Base-by-base conservation (phyloP, 2,329 filamentous ascomycete species). In the Hymenoscyphus repandus region DNA sequence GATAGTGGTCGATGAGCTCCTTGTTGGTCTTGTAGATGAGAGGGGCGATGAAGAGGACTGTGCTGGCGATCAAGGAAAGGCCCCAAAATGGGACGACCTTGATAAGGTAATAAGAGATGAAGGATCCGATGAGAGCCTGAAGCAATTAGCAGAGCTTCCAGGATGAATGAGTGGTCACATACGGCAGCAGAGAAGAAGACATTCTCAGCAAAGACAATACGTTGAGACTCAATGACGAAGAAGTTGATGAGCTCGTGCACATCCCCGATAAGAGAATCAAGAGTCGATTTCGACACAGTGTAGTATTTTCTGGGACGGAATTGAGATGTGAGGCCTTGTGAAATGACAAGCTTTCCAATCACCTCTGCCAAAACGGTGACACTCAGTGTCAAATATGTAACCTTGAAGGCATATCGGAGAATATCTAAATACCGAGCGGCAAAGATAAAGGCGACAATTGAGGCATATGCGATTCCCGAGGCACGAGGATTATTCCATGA, bases 21-120 rank as follows among this genome's bases (percentile, higher is more conserved):
- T 85, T 75, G 76, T 87, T 87, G 62, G 75, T 74, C 60, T 75
- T 76, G 70, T 87, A 87, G 64, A 85, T 62, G 47, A 86, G 73
- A 30, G 83, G 83, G 11, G 72, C 74, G 52, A 83, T 72, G 72
- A 87, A 87, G 52, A 77, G 63, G 45, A 80, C 66, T 11, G 79
- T 79, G 52, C 79, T 80, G 56, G 70, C 72, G 60, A 86, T 73
- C 57, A 87, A 69, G 42, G 80, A 72, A 57, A 87, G 77, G 33
- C 80, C 82, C 83, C 83, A 87, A 73, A 84, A 78, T 33, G 83
- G 83, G 43, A 87, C 77, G 54, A 86, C 72, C 74, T 86, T 87
- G 69, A 84, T 77, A 36, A 87, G 74, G 67, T 77, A 82, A 71
- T 86, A 86, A 20, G 82, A 82, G 56, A 85, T 57, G 68, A 86